Base-by-base conservation (phyloP, 2,329 filamentous ascomycete species). In the Colletotrichum cereale region DNA sequence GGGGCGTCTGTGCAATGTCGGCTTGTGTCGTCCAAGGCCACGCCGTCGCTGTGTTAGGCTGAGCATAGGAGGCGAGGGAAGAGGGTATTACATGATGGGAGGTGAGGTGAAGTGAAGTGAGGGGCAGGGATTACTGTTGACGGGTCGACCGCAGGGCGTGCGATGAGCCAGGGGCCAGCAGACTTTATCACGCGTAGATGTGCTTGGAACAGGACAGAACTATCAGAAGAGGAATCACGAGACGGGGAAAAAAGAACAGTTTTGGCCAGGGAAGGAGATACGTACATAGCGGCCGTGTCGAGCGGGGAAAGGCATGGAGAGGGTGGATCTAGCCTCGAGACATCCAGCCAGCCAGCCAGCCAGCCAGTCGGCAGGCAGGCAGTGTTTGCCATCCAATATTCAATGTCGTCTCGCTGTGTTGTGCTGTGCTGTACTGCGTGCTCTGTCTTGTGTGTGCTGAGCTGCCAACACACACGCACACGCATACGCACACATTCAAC, bases 191-290 rank as follows among this genome's bases (percentile, higher is more conserved):
- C 44, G 61, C 60, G 60, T 72, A 65, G 69, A 72, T 56, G 60
- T 56, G 60, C 56, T 56, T 72, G 66, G 69, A 69, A 72, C 42
- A 50, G 36, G 50, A 72, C 47, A 69, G 69, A 69, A 72, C 31
- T 60, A 55, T 55, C 18, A 64, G 47, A 64, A 29, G 53, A 47
- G 50, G 47, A 56, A 61, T 72, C 66, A 72, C 66, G 60, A 72
- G 69, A 72, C 69, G 38, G 24, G 16, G n/a, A 52, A 60, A 71
- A 71, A 68, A 69, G 53, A 24, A 38, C 52, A 48, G 61, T 53
- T 63, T 52, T 68, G 57, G 57, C 56, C 66, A 36, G 52, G 66
- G 64, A n/a, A 44, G 24, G 14, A 71, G 68, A 62, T 71, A 67
- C 57, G 58, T 62, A 52, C 62, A 52, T 29, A 40, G 66, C 24